Conservation (phyloP, 106 monocot genomes). For the Dendrobium nobile region DNA sequence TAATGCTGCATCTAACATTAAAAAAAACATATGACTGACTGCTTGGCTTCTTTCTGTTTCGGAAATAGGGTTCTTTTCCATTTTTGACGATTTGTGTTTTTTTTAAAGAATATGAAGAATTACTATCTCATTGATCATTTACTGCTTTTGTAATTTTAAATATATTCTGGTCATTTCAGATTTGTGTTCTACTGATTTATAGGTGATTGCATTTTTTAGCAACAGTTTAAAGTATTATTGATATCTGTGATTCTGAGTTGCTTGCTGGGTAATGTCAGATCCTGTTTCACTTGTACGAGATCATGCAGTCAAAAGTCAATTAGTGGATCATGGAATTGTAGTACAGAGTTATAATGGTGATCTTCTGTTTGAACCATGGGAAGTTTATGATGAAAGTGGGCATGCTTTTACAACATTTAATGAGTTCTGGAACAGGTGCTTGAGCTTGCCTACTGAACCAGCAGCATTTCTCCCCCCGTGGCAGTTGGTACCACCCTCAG, state of each 20-base stretch:
- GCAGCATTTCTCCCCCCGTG: slow-evolving; percentile 50
- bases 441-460: slow-evolving; percentile 37
- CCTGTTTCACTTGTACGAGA: slow-evolving; percentile 85
- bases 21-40: no score
- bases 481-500: slow-evolving; percentile 48
- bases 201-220: neutral
- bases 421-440: slow-evolving; percentile 64
- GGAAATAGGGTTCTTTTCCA: no score
- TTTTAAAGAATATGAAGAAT: no score
- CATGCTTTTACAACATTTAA: slow-evolving; percentile 69
- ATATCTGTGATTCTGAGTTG: neutral
- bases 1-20: no score
- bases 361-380: slow-evolving; percentile 85
- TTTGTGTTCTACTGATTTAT: neutral
- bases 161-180: neutral
- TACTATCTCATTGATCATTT: no score
- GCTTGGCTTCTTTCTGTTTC: no score
- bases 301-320: slow-evolving; percentile 63
- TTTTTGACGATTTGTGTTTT: no score
- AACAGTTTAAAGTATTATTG: no score
- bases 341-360: slow-evolving; percentile 75
- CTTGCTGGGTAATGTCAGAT: slow-evolving; percentile 37
- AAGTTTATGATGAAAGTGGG: slow-evolving; percentile 58
- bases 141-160: no score
- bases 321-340: slow-evolving; percentile 40